phyloP scores from a whole-genome alignment of 805 yeast genomes.

The Nakazawaea holstii region DNA sequence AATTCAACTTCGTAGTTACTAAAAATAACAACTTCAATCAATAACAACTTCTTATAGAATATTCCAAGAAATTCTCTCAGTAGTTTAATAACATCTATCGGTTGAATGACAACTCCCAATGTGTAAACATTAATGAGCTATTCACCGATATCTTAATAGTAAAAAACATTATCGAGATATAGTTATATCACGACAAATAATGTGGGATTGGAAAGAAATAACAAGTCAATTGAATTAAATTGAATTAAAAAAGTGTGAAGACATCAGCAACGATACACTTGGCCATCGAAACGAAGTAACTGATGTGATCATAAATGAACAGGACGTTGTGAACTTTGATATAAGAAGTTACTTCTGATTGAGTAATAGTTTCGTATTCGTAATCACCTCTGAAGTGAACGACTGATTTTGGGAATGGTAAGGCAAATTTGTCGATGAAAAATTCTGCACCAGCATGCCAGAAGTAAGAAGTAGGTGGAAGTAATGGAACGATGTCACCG shows the following conservation, averaged over 20 bases:
- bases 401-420: conserved; percentile 30
- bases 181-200: no score
- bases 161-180: no score
- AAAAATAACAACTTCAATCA: no score
- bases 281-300: conserved; percentile 2
- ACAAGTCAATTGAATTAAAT: no score
- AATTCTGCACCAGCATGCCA: conserved; percentile 49
- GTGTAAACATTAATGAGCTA: no score
- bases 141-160: no score
- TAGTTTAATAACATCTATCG: no score
- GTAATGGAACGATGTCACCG: conserved; percentile 51
- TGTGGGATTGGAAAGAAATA: no score
- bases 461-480: conserved; percentile 47
- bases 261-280: neutral
- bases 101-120: no score
- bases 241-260: neutral
- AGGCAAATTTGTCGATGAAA: conserved; percentile 29
- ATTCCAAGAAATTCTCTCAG: no score
- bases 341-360: neutral
- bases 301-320: conserved; percentile 4
- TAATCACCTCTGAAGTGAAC: conserved; percentile 1
- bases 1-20: no score
- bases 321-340: neutral
- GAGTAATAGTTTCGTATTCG: neutral
- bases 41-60: no score